phyloP scores from a whole-genome alignment of 192 early-diverging fungal species.

The Gigaspora rosea region DNA sequence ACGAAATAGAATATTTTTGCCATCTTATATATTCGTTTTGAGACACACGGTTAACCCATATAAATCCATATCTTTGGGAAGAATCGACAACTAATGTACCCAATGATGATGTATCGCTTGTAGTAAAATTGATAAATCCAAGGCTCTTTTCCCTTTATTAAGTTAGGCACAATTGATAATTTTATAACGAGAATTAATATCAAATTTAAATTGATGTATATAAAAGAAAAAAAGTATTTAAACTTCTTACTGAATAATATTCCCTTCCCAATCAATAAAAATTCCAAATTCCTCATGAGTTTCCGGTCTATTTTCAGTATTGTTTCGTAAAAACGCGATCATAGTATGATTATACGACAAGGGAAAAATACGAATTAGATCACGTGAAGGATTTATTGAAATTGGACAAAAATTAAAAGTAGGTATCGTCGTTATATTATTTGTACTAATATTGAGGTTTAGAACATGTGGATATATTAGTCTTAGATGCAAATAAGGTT shows the following conservation, averaged over 20 bases:
- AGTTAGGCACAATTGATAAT: too few relatives aligned
- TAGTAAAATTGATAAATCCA: too few relatives aligned
- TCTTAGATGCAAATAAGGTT: neutral
- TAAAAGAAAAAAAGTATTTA: neutral
- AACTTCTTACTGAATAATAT: neutral
- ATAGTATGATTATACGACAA: neutral
- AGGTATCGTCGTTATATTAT: neutral
- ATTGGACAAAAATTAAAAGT: neutral
- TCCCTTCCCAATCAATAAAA: neutral
- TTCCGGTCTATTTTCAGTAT: neutral
- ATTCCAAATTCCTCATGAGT: neutral
- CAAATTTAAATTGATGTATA: too few relatives aligned
- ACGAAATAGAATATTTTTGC: neutral
- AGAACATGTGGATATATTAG: neutral
- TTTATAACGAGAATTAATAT: too few relatives aligned
- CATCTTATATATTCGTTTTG: neutral
- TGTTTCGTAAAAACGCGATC: neutral
- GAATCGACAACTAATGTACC: neutral
- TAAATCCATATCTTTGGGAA: neutral
- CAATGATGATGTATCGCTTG: neutral
- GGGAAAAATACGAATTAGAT: neutral
- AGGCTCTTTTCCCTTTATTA: too few relatives aligned
- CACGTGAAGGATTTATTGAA: neutral
- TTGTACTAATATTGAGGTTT: neutral
- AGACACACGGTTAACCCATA: conserved; percentile 6